These are phyloP conservation scores for Boletus subparvulus DNA, from an alignment of 768 basidiomycete species.

Conservation along the genomic window DNA sequence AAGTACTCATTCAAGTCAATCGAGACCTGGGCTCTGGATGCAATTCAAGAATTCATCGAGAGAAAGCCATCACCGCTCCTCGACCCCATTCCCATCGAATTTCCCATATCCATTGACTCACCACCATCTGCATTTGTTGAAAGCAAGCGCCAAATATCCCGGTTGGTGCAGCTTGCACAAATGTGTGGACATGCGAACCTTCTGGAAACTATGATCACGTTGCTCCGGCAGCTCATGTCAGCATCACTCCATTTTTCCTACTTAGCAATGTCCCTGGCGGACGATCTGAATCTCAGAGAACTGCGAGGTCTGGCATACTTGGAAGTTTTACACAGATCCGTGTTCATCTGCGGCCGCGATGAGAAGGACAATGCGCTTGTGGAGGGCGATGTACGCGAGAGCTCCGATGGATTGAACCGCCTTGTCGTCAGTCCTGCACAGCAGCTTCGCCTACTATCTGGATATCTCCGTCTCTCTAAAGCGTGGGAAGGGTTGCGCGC, in stretches of 20 bases:
- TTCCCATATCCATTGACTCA: conserved; percentile 21
- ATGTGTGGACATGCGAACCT: conserved; percentile 62
- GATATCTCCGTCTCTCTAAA: conserved; percentile 65
- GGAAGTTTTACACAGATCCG: conserved; percentile 68
- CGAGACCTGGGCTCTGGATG: conserved; percentile 74
- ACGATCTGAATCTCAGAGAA: conserved; percentile 61
- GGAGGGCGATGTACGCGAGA: conserved; percentile 35
- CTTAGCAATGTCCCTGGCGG: conserved; percentile 69
- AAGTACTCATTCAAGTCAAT: conserved; percentile 75
- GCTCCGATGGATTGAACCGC: conserved; percentile 41
- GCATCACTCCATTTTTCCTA: conserved; percentile 65
- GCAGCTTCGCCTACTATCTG: conserved; percentile 63
- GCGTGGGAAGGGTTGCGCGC: conserved; percentile 65
- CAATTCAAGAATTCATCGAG: conserved; percentile 67
- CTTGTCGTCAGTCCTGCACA: conserved; percentile 58
- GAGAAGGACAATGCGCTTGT: conserved; percentile 12
- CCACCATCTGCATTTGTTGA: conserved; percentile 39
- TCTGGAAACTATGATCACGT: conserved; percentile 55
- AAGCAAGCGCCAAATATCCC: conserved; percentile 50
- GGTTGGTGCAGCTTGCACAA: conserved; percentile 64
- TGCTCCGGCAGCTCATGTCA: conserved; percentile 62
- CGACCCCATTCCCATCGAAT: conserved; percentile 37
- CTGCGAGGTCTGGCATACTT: conserved; percentile 68
- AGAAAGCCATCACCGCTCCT: conserved; percentile 55
- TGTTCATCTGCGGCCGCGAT: conserved; percentile 25